Base-by-base conservation (phyloP, 345 rosid species). In the Arabis alpina region DNA sequence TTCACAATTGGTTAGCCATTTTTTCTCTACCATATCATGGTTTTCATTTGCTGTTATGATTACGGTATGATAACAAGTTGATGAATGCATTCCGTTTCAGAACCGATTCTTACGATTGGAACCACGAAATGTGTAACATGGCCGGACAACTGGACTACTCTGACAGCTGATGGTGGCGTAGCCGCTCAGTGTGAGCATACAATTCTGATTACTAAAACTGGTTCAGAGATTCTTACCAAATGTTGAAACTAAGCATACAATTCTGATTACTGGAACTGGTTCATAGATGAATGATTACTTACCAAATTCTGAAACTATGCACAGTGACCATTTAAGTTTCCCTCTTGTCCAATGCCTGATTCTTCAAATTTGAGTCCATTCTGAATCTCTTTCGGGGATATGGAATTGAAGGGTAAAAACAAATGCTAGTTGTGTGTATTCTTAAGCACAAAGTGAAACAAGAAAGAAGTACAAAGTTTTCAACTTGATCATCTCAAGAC, bases 121-220 rank as follows among this genome's bases (percentile, higher is more conserved):
- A 82, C 88, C 60, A 86, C 76, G 2, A 87, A 89, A 73, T 84
- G 93, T 54, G 56, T 63, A 47, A 90, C 97, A 14, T 93, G 92
- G 98, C 96, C 93, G 2, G 95, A 91, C 80, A 91, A 93, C 58
- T 91, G 97, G 98, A 93, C 95, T 39, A 83, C 95, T 37, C 54
- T 93, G 70, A 86, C 89, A 3, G 83, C 83, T 2, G 96, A 91
- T 75, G 86, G 97, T 27, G 75, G 91, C 59, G 90, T 92, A 2
- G 90, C 96, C 11, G 93, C 93, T 3, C 98, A 91, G 80, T 93
- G 81, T 74, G 97, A 87, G 76, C 98, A 91, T 83, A 84, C 96
- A 8, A 87, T 93, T 70, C 74, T 89, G 54, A 89, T 93, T 60
- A 93, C 96, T 8, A 85, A 81, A 84, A 83, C 87, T 27, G 98